Evolutionary conservation across 2,329 filamentous ascomycete species (phyloP).

Genomic region (Colletotrichum sp.): DNA sequence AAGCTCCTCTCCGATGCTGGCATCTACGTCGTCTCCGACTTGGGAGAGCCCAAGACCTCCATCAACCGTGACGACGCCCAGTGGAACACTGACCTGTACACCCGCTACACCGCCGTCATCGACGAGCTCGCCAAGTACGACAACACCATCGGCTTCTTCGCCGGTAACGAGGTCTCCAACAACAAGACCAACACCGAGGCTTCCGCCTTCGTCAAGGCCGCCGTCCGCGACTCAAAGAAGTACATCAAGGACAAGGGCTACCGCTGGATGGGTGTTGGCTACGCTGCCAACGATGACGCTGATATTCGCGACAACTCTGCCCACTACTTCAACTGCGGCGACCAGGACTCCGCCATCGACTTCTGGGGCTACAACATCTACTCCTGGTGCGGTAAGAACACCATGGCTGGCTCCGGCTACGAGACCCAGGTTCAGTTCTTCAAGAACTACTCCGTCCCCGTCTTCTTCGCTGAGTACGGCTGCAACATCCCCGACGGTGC

Average conservation of each 20-base stretch:
- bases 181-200: conserved; percentile 85
- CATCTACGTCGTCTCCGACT: conserved; percentile 94
- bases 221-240: conserved; percentile 92
- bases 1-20: conserved; percentile 78
- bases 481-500: conserved; percentile 75
- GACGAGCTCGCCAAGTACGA: conserved; percentile 82
- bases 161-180: conserved; percentile 97
- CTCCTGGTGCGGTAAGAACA: conserved; percentile 94
- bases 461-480: conserved; percentile 99
- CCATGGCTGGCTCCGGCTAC: conserved; percentile 79
- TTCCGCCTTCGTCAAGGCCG: conserved; percentile 95
- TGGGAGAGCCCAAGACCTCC: conserved; percentile 80
- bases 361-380: conserved; percentile 99
- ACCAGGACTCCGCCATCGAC: conserved; percentile 73
- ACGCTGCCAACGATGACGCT: conserved; percentile 93
- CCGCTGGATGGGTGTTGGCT: conserved; percentile 86
- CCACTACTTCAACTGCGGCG: conserved; percentile 93
- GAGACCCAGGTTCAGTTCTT: conserved; percentile 86
- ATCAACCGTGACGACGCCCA: conserved; percentile 82
- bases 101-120: conserved; percentile 83
- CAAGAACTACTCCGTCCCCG: conserved; percentile 85
- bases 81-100: conserved; percentile 82
- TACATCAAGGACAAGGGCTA: conserved; percentile 86
- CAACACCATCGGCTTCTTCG: conserved; percentile 97
- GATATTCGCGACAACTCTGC: conserved; percentile 83